Percentiles rank a stretch among this genome's conserved stretches.
phyloP scores from a whole-genome alignment of 768 basidiomycete genomes.

The Sistotremastrum niveocremeum region DNA sequence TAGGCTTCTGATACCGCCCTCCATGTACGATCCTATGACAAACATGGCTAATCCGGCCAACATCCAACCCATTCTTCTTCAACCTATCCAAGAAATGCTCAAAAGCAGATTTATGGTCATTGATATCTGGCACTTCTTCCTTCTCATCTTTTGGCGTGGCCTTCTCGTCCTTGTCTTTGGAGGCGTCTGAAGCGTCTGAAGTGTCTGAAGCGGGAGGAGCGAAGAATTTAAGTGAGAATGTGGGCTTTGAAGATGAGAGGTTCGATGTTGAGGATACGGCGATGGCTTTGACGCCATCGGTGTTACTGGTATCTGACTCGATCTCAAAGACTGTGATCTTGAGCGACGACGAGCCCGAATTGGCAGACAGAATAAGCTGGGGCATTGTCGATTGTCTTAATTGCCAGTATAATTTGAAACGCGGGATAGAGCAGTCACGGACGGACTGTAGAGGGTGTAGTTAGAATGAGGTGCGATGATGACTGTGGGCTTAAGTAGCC shows the following conservation, averaged over 20 bases:
- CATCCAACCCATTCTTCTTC: conserved; percentile 14
- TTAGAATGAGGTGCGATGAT: no score
- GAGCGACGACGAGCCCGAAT: conserved; percentile 78
- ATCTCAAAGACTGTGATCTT: conserved; percentile 58
- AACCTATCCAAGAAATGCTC: conserved; percentile 41
- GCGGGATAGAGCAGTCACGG: no score
- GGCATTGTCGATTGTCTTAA: no score
- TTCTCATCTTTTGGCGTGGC: no score
- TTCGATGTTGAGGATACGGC: conserved; percentile 41
- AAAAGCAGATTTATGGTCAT: conserved; percentile 52
- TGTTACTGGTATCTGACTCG: conserved; percentile 11
- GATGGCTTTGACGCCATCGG: conserved; percentile 28
- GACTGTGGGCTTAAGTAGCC: no score
- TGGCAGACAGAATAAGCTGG: conserved; percentile 59
- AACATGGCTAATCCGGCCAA: conserved; percentile 45
- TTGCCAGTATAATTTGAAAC: no score
- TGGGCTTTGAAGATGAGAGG: conserved; percentile 41
- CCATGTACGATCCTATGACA: conserved; percentile 83
- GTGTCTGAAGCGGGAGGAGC: conserved; percentile 1
- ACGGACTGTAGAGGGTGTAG: no score
- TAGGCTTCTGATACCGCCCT: conserved; percentile 59
- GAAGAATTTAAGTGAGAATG: conserved; percentile 29
- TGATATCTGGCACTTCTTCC: conserved; percentile 24
- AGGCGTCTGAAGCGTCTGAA: conserved; percentile 12
- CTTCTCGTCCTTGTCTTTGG: conserved; percentile 29